phyloP scores from a whole-genome alignment of 306 rosid species.

The Geum urbanum region DNA sequence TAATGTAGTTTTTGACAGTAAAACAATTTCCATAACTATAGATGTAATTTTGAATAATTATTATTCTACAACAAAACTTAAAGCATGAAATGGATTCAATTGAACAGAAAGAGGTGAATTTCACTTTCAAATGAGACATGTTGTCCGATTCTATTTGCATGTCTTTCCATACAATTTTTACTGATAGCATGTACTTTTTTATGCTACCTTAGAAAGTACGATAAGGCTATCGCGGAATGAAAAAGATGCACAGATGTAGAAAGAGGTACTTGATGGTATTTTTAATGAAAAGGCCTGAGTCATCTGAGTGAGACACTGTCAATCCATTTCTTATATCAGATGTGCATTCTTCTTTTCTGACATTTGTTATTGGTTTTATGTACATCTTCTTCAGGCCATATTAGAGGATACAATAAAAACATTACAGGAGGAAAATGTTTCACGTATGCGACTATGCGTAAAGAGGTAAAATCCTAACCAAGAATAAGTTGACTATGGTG shows the following conservation, averaged over 20 bases:
- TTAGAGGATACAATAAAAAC: slow-evolving; percentile 49
- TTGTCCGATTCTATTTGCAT: neutral
- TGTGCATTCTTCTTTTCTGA: slow-evolving; percentile 13
- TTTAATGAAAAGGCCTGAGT: neutral
- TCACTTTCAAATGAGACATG: no score
- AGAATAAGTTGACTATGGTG: neutral
- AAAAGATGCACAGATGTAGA: slow-evolving; percentile 35
- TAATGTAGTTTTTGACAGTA: no score
- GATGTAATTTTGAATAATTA: no score
- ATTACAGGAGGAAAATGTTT: slow-evolving; percentile 44
- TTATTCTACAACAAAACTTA: slow-evolving; percentile 32
- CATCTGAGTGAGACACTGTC: slow-evolving; percentile 12
- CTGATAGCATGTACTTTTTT: slow-evolving; percentile 1
- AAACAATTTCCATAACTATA: no score
- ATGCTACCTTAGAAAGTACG: slow-evolving; percentile 41
- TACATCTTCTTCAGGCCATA: slow-evolving; percentile 39
- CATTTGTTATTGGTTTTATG: slow-evolving; percentile 13
- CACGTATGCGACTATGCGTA: slow-evolving; percentile 23
- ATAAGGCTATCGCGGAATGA: slow-evolving; percentile 37
- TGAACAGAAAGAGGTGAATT: no score
- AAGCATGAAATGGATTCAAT: slow-evolving; percentile 29
- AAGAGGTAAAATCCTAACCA: slow-evolving; percentile 35
- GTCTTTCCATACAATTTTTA: neutral
- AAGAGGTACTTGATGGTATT: slow-evolving; percentile 40
- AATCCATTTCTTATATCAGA: neutral